Evolutionary conservation across 371 early-diverging fungal genomes (phyloP), one percentile per base, ranked within the genome.

Genomic region (Mortierella sp.): DNA sequence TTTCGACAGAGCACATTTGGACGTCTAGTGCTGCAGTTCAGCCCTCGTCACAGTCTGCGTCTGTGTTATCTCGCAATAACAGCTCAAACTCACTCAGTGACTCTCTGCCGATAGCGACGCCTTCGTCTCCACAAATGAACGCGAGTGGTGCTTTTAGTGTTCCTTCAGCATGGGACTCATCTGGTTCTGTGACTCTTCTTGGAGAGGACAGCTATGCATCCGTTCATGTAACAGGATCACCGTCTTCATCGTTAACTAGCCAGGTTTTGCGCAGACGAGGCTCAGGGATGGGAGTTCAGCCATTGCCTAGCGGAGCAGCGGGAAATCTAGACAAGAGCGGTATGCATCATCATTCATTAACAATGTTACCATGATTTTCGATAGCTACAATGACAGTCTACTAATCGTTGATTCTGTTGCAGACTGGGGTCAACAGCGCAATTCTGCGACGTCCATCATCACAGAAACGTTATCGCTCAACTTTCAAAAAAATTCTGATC

Each of bases 1-100:
- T 79, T 43, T 79, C 74, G 22, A 53, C 70, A 2, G 75, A 79
- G 45, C 60, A 67, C 11, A 59, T 79, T 19, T 79, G 80, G 80
- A 79, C 80, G 13, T 74, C 70, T 2, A 63, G 58, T 2, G 24
- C 64, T 3, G 41, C 62, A 50, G 15, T 53, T 6, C 70, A 57
- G 5, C 55, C 64, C 4, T 53, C 65, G 5, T 59, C 61, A 0
- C 74, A 73, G 32, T 53, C 61, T 4, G 55, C 45, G 2, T 55
- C 48, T 19, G 36, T 21, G 9, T 22, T 52, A 15, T 74, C 75
- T 22, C 59, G 70, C 11, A 38, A 65, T 63, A 45, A 65, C 21
- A 32, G 61, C 19, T 40, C 70, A 3, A 19, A 48, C 28, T 45
- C 70, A 5, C 62, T 62, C 19, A 59, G 48, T 16, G 52, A 52